Evolutionary conservation across 179 eudicot genomes (phyloP).

Genomic region (Pouteria campechiana): DNA sequence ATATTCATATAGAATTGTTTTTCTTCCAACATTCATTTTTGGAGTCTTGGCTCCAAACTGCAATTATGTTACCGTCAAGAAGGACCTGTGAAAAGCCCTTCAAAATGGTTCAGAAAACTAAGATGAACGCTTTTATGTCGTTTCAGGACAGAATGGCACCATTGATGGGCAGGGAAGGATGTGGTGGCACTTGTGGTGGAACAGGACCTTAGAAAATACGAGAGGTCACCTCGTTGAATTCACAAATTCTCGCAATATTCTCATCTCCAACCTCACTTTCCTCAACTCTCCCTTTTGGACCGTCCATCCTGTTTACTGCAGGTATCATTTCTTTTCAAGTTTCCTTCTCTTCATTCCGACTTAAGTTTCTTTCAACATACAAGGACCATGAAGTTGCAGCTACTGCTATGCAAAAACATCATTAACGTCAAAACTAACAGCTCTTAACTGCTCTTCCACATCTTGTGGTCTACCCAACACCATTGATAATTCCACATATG

Average conservation of each 20-base stretch:
- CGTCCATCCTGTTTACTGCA: slow-evolving; percentile 94
- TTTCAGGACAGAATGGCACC: slow-evolving; percentile 75
- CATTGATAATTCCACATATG: too few relatives aligned
- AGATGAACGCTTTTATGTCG: slow-evolving; percentile 7
- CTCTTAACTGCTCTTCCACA: too few relatives aligned
- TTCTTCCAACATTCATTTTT: not conserved
- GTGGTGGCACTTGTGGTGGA: slow-evolving; percentile 99
- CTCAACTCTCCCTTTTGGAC: slow-evolving; percentile 97
- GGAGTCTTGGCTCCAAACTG: not conserved
- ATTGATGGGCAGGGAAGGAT: slow-evolving; percentile 88
- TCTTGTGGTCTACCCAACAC: too few relatives aligned
- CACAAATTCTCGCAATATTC: slow-evolving; percentile 62
- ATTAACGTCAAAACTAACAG: too few relatives aligned
- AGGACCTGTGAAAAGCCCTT: not conserved
- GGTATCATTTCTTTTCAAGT: slow-evolving; percentile 35
- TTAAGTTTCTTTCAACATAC: too few relatives aligned
- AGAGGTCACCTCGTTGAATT: slow-evolving; percentile 94
- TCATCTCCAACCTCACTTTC: slow-evolving; percentile 87
- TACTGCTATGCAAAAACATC: too few relatives aligned
- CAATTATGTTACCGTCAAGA: not conserved
- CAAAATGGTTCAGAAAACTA: not conserved
- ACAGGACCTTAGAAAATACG: slow-evolving; percentile 80
- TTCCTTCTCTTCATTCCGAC: not conserved
- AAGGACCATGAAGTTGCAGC: too few relatives aligned
- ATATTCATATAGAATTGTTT: not conserved